Base-by-base conservation (phyloP, 768 basidiomycete genomes). In the Pleurotus pulmonarius region DNA sequence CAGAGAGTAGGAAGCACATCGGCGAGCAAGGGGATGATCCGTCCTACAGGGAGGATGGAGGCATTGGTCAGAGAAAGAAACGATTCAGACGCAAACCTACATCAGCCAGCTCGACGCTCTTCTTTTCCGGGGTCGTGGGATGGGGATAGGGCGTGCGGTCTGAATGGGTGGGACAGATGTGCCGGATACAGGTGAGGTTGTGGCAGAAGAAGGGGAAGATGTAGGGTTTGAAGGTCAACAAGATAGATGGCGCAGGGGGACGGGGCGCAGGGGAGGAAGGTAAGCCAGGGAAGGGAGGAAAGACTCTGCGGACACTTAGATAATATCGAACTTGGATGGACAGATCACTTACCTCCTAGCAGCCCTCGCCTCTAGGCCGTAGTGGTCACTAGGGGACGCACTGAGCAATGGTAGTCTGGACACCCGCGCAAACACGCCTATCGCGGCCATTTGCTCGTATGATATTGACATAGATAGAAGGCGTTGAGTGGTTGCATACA, bases 141-240 rank as follows among this genome's bases (percentile, higher is more conserved):
- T 40, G 22, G 49, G 41, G 37, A 43, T 5, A 29, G 54, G 15
- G 51, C 16, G 12, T 34, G 20, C 56, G 56, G 76, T 43, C 65
- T 82, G 81, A 61, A 65, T 86, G 85, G 2, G 73, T 70, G 41
- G 66, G 61, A 61, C 85, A 87, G 57, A 78, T 79, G 2, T 75
- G 72, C 5, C 75, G 75, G 0, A 79, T 25, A 56, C 85, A 86
- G 52, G 74, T 81, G 20, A 77, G 56, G 52, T 79, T 83, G 4
- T 73, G 72, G 66, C 85, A 86, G 57, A 86, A 85, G n/a, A 77
- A 61, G 12, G 63, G 69, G n/a, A 4, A 83, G 49, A 47, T 59
- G 58, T 18, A 11, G n/a, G 24, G 25, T 48, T 16, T 9, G n/a
- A 34, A 18, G 8, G n/a, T 16, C 24, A 20, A 34, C 24, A n/a